Conservation (phyloP, 2,329 filamentous ascomycete species). For the Pseudogymnoascus sp. region DNA sequence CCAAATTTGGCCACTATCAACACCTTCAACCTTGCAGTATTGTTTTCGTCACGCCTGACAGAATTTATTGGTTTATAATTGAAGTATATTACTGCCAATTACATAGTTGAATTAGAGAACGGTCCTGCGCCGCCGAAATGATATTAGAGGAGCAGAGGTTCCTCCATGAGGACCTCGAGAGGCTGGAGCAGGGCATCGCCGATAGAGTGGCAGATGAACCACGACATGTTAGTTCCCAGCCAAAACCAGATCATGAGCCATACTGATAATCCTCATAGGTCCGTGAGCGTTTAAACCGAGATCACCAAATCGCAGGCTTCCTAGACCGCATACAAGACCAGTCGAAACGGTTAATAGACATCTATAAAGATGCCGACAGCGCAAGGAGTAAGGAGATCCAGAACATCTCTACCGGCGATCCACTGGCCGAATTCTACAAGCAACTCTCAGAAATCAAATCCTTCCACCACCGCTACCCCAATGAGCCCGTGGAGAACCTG, state of each 20-base stretch:
- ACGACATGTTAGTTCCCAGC: slow-evolving; percentile 56
- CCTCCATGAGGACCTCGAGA: slow-evolving; percentile 92
- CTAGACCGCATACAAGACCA: slow-evolving; percentile 81
- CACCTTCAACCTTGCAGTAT: not conserved
- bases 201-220: slow-evolving; percentile 86
- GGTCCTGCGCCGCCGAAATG: slow-evolving; percentile 40
- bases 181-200: slow-evolving; percentile 85
- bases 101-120: not conserved
- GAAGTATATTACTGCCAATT: not conserved
- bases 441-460: slow-evolving; percentile 73
- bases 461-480: slow-evolving; percentile 85
- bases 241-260: not conserved
- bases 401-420: slow-evolving; percentile 72
- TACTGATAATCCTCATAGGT: slow-evolving; percentile 44
- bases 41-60: not conserved
- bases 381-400: slow-evolving; percentile 71
- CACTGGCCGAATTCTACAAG: slow-evolving; percentile 85
- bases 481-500: slow-evolving; percentile 89
- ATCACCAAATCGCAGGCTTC: slow-evolving; percentile 85
- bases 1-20: slow-evolving; percentile 2
- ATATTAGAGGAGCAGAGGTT: slow-evolving; percentile 88
- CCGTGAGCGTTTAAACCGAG: slow-evolving; percentile 77
- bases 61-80: not conserved
- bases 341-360: slow-evolving; percentile 67
- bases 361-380: slow-evolving; percentile 75